A percentile compares a stretch with the other conserved stretches of the same genome.
These are phyloP conservation scores for Fabrea salina DNA, from an alignment of 169 alveolate genomes.

Conservation along the genomic window DNA sequence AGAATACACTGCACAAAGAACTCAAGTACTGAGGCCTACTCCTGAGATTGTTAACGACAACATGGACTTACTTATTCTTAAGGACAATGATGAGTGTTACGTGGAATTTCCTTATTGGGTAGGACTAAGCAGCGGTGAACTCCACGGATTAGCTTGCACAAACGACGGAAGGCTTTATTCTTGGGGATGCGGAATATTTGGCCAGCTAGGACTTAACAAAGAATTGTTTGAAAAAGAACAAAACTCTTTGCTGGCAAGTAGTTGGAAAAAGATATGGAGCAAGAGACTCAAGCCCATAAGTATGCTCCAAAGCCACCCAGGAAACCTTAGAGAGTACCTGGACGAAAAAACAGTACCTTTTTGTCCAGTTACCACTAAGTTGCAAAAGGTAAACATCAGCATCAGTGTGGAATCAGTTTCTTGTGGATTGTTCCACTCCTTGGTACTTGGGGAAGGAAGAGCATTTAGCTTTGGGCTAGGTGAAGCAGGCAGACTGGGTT, in stretches of 20 bases:
- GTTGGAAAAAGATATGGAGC: background rate
- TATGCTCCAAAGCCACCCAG: background rate
- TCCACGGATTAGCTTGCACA: conserved; percentile 12
- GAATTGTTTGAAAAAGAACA: background rate
- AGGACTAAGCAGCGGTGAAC: conserved; percentile 17
- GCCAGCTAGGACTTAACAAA: conserved; percentile 15
- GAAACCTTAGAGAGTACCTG: background rate
- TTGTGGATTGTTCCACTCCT: conserved; percentile 25
- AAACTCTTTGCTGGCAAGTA: background rate
- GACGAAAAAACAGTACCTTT: conserved; percentile 14
- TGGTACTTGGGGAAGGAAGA: conserved; percentile 7
- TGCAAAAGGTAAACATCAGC: background rate
- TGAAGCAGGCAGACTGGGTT: conserved; percentile 26
- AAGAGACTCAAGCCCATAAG: background rate
- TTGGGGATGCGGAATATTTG: conserved; percentile 35
- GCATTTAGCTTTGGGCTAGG: conserved; percentile 21
- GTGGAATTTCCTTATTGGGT: conserved; percentile 35
- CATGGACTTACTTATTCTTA: background rate
- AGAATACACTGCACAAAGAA: conserved; percentile 1
- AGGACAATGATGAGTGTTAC: conserved; percentile 1
- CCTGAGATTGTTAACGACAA: conserved; percentile 2
- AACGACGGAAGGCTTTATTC: conserved; percentile 28
- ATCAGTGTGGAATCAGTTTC: conserved; percentile 8
- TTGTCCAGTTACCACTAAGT: background rate
- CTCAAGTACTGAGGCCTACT: background rate